These are phyloP conservation scores for Russula foetens DNA, from an alignment of 768 basidiomycete species.

Conservation along the genomic window DNA sequence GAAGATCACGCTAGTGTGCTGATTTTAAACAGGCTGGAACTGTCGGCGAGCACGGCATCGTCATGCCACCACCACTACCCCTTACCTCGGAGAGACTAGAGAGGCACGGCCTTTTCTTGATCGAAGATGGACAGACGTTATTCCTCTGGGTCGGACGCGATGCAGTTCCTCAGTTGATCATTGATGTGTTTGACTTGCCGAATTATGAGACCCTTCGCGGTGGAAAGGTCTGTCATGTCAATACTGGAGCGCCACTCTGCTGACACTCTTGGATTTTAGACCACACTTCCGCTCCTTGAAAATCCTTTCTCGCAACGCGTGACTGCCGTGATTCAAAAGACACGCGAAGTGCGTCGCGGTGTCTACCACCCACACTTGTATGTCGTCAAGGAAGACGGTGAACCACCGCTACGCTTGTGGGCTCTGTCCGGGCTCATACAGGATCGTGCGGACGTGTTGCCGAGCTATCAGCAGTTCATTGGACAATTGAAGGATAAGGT, in stretches of 20 bases:
- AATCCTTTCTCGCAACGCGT: slow-evolving; percentile 95
- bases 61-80: slow-evolving; percentile 82
- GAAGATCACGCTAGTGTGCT: slow-evolving; percentile 1
- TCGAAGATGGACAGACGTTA: slow-evolving; percentile 96
- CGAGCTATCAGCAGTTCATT: slow-evolving; percentile 95
- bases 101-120: slow-evolving; percentile 90
- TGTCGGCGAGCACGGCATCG: slow-evolving; percentile 80
- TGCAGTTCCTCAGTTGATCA: slow-evolving; percentile 89
- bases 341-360: slow-evolving; percentile 86
- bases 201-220: slow-evolving; percentile 84
- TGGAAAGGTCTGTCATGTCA: slow-evolving; percentile 55
- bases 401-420: slow-evolving; percentile 91
- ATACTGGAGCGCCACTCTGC: not conserved
- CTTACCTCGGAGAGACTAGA: slow-evolving; percentile 93
- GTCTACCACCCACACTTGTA: slow-evolving; percentile 92
- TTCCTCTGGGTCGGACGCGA: slow-evolving; percentile 99
- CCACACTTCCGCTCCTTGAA: slow-evolving; percentile 81
- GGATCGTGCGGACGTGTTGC: slow-evolving; percentile 89
- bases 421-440: slow-evolving; percentile 91
- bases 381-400: slow-evolving; percentile 96
- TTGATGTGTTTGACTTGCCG: slow-evolving; percentile 90
- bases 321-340: slow-evolving; percentile 90
- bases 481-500: slow-evolving; percentile 88
- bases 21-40: slow-evolving; percentile 62
- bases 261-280: slow-evolving; percentile 35